Conservation (phyloP, 163 green algal species). For the Coccomyxa subellipsoidea region DNA sequence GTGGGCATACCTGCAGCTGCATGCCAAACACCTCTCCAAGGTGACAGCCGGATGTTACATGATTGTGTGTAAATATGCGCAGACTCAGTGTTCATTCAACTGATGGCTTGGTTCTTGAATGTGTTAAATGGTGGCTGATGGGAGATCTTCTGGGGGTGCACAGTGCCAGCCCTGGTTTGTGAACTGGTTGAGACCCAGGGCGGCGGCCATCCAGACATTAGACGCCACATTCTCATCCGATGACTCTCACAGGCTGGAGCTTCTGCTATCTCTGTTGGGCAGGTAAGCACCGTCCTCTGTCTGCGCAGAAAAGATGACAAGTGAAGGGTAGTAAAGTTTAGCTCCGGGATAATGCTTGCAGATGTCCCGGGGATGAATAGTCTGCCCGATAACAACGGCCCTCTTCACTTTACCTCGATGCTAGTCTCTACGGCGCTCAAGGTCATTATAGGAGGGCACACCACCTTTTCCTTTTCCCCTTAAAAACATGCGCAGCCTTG, state of each 20-base stretch:
- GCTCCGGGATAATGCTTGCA: slow-evolving; percentile 3
- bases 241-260: background rate
- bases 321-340: slow-evolving; percentile 1
- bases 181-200: background rate
- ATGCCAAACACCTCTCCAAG: background rate
- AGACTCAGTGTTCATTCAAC: too few species aligned
- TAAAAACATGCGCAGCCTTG: too few species aligned
- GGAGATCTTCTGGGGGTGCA: background rate
- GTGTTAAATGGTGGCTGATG: too few species aligned
- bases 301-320: background rate
- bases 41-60: too few species aligned
- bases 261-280: background rate
- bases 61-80: too few species aligned
- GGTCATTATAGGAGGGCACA: slow-evolving; percentile 1
- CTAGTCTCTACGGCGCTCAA: background rate
- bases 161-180: slow-evolving; percentile 8
- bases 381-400: background rate
- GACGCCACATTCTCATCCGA: slow-evolving; percentile 5
- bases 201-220: background rate
- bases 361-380: slow-evolving; percentile 10
- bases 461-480: background rate
- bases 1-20: background rate
- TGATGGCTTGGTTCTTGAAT: background rate
- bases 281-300: background rate
- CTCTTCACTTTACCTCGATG: slow-evolving; percentile 3